Evolutionary conservation across 1,284 basidiomycete genomes (phyloP).

Genomic region (Puccinia triticina): DNA sequence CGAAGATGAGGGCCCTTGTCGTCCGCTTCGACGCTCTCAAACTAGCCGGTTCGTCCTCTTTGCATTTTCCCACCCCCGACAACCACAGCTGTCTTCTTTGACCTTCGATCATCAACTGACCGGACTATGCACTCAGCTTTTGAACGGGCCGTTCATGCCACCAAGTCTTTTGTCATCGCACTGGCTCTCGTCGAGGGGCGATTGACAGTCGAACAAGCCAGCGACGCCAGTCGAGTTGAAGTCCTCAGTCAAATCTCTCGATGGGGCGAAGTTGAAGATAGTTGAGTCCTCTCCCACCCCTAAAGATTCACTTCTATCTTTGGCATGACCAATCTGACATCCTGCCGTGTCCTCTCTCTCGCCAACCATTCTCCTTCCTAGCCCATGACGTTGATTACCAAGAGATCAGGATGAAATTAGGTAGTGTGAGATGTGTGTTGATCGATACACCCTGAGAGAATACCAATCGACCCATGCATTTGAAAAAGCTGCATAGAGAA

Average conservation of each 20-base stretch:
- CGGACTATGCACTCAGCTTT: constrained; percentile 67
- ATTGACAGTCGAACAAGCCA: constrained; percentile 79
- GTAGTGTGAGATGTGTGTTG: constrained; percentile 39
- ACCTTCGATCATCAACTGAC: neutral
- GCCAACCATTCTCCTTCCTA: neutral
- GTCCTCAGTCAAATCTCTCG: constrained; percentile 90
- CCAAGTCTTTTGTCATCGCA: constrained; percentile 88
- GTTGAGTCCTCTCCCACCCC: constrained; percentile 63
- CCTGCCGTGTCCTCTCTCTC: neutral
- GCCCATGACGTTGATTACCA: constrained; percentile 50
- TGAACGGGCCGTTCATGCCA: constrained; percentile 84
- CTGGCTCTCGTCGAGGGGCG: constrained; percentile 78
- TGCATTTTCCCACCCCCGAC: neutral
- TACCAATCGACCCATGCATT: no score
- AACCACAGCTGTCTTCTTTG: neutral
- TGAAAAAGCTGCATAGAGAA: no score
- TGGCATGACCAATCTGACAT: neutral
- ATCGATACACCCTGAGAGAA: constrained; percentile 11
- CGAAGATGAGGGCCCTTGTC: constrained; percentile 68
- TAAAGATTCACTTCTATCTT: no score
- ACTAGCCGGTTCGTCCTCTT: constrained; percentile 66
- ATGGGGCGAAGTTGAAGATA: constrained; percentile 99
- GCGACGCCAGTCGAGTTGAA: constrained; percentile 84
- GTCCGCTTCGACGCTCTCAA: constrained; percentile 75
- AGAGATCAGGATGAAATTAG: constrained; percentile 49